A percentile compares a stretch with the other conserved stretches of the same genome.
phyloP scores from a whole-genome alignment of 192 early-diverging fungal species.

The Lobosporangium transversale region DNA sequence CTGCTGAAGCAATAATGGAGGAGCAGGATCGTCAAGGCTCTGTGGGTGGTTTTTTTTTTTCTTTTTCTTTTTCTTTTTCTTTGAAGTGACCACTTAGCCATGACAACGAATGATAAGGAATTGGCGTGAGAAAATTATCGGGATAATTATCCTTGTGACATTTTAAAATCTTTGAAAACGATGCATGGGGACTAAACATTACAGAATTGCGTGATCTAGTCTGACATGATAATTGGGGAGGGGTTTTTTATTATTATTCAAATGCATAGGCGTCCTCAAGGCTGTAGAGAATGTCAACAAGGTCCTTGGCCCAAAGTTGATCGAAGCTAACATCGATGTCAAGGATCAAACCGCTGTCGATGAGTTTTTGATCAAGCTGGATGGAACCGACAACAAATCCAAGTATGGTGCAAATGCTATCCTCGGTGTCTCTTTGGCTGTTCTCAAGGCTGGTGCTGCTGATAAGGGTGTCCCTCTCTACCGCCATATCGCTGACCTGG shows the following conservation, averaged over 20 bases:
- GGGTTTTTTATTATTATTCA: too few species aligned
- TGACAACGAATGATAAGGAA: neutral
- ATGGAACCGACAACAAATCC: conserved; percentile 96
- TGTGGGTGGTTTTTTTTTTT: too few species aligned
- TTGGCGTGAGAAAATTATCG: neutral
- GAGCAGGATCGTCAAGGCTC: too few species aligned
- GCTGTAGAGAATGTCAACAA: conserved; percentile 94
- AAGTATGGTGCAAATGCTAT: conserved; percentile 98
- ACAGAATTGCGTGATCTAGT: too few species aligned
- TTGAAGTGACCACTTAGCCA: neutral
- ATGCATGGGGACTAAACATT: too few species aligned
- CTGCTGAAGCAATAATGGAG: too few species aligned
- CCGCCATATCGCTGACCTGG: conserved; percentile 92
- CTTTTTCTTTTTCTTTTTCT: neutral
- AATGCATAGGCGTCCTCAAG: conserved; percentile 80
- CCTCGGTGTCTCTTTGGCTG: conserved; percentile 97
- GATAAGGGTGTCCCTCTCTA: conserved; percentile 96
- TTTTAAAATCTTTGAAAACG: too few species aligned
- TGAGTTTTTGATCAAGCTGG: conserved; percentile 89
- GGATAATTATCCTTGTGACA: too few species aligned
- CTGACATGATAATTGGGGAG: too few species aligned
- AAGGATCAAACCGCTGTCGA: conserved; percentile 90
- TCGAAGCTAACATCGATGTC: conserved; percentile 83
- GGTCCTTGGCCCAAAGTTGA: conserved; percentile 85
- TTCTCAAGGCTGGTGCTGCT: conserved; percentile 94